These are phyloP conservation scores for Neurospora sp. DNA, from an alignment of 495 filamentous ascomycete genomes.

Conservation along the genomic window DNA sequence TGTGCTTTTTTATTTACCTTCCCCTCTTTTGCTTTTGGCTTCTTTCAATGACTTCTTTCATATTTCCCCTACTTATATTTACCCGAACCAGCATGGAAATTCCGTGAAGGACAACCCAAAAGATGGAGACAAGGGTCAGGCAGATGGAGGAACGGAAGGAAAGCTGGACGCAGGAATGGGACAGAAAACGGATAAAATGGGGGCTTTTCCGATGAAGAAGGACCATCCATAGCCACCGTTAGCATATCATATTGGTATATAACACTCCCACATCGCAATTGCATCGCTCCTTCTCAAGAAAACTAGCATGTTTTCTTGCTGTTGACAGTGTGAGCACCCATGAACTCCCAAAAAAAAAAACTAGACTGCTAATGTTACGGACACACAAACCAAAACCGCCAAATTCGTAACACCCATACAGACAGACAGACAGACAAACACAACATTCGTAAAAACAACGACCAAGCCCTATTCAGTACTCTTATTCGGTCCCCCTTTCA, in stretches of 20 bases:
- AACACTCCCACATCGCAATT: not conserved
- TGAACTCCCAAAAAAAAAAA: not conserved
- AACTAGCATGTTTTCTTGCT: not conserved
- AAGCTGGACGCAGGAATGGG: conserved; percentile 6
- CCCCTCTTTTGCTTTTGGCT: not conserved
- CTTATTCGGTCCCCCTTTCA: conserved; percentile 13
- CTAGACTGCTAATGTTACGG: not conserved
- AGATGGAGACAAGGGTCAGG: not conserved
- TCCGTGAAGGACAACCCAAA: not conserved
- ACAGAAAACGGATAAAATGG: conserved; percentile 1
- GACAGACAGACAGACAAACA: not conserved
- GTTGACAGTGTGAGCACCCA: not conserved
- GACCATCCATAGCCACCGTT: not conserved
- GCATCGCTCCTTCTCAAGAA: not conserved
- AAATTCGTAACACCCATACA: not conserved
- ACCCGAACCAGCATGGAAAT: not conserved
- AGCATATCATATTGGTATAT: not conserved
- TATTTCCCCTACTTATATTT: not conserved
- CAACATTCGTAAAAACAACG: not conserved
- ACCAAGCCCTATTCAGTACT: not conserved
- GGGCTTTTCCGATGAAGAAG: conserved; percentile 6
- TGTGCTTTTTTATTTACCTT: not conserved
- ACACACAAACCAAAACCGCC: not conserved
- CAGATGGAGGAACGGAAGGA: conserved; percentile 5
- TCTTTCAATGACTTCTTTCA: not conserved